Percentiles rank a stretch among this genome's conserved stretches.
Conservation (phyloP, 2,329 filamentous ascomycete genomes). For the Huntiella savannae region DNA sequence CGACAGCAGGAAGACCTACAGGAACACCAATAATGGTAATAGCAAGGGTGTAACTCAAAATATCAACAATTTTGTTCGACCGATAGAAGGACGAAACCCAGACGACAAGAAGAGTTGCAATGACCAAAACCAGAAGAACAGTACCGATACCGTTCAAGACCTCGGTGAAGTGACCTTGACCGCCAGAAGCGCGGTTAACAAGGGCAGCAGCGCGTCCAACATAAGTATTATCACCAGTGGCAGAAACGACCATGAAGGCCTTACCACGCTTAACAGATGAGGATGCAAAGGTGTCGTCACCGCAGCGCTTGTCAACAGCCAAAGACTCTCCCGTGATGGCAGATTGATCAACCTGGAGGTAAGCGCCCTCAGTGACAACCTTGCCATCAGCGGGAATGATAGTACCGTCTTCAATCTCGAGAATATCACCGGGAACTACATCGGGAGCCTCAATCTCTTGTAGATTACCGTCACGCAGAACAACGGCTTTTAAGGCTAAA, state of each 20-base stretch:
- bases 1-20: conserved; percentile 80
- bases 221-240: conserved; percentile 78
- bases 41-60: conserved; percentile 68
- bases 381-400: conserved; percentile 81
- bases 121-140: conserved; percentile 58
- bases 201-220: conserved; percentile 77
- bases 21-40: conserved; percentile 86
- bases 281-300: conserved; percentile 66
- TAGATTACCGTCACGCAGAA: conserved; percentile 59
- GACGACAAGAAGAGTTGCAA: conserved; percentile 62
- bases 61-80: conserved; percentile 58
- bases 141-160: conserved; percentile 77
- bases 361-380: conserved; percentile 65
- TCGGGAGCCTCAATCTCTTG: conserved; percentile 66
- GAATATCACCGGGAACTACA: conserved; percentile 76
- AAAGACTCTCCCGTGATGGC: conserved; percentile 84
- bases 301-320: conserved; percentile 71
- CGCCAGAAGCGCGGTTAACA: conserved; percentile 55
- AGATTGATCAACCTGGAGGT: conserved; percentile 81
- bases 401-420: conserved; percentile 73
- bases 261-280: conserved; percentile 83
- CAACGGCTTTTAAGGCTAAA: conserved; percentile 69
- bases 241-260: conserved; percentile 63
- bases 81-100: conserved; percentile 87
- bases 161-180: conserved; percentile 75